These are phyloP conservation scores for Teratosphaeria gauchensis DNA, from an alignment of 2,329 filamentous ascomycete species.

Conservation along the genomic window DNA sequence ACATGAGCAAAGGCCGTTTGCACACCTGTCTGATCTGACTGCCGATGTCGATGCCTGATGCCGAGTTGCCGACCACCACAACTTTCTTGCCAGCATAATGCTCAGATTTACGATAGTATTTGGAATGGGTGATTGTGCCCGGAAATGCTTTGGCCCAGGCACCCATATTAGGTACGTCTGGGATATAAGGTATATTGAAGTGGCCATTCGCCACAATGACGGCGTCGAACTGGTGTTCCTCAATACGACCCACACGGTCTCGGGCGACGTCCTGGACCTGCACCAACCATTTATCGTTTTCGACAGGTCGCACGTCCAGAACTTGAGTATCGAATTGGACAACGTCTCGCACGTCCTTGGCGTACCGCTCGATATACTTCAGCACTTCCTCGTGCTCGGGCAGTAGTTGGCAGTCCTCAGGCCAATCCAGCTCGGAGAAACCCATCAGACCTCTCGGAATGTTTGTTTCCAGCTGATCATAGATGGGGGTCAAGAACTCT, in stretches of 20 bases:
- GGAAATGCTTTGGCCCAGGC: conserved; percentile 33
- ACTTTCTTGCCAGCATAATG: conserved; percentile 60
- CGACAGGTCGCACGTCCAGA: conserved; percentile 40
- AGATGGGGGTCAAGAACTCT: conserved; percentile 71
- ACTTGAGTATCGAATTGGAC: conserved; percentile 66
- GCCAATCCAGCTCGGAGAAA: conserved; percentile 54
- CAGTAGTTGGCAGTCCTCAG: conserved; percentile 57
- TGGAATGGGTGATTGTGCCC: conserved; percentile 47
- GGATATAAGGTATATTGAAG: conserved; percentile 38
- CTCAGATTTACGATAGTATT: conserved; percentile 62
- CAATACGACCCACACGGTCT: conserved; percentile 20
- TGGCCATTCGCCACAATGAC: conserved; percentile 41
- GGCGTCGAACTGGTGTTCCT: conserved; percentile 45
- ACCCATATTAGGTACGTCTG: conserved; percentile 30
- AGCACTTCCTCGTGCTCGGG: conserved; percentile 63
- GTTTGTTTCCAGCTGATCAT: conserved; percentile 75
- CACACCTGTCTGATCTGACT: conserved; percentile 59
- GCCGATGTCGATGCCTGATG: conserved; percentile 76
- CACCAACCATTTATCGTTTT: conserved; percentile 48
- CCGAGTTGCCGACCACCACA: conserved; percentile 72
- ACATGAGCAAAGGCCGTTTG: conserved; percentile 52
- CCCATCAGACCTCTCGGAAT: conserved; percentile 74
- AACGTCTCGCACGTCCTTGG: conserved; percentile 54
- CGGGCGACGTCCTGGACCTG: conserved; percentile 30
- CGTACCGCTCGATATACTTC: conserved; percentile 64